These are phyloP conservation scores for Tricholomella constricta DNA, from an alignment of 768 basidiomycete genomes.

Conservation along the genomic window DNA sequence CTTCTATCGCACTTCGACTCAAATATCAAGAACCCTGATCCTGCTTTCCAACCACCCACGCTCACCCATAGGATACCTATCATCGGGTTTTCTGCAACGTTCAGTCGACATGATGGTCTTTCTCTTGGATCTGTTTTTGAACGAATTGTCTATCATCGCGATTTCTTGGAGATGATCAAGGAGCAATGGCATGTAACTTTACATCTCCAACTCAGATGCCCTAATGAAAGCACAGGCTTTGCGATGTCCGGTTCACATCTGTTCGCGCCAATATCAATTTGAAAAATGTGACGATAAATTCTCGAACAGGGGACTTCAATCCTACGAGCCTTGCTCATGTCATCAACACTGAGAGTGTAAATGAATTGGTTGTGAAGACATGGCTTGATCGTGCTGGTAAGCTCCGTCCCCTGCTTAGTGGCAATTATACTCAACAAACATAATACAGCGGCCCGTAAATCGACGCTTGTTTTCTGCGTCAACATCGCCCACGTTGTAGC, in stretches of 20 bases:
- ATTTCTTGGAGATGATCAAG: conserved; percentile 90
- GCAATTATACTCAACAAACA: background rate
- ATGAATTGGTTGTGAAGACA: conserved; percentile 73
- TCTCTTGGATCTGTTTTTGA: conserved; percentile 90
- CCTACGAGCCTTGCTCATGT: conserved; percentile 75
- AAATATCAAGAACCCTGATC: conserved; percentile 58
- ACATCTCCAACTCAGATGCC: conserved; percentile 18
- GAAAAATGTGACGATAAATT: conserved; percentile 63
- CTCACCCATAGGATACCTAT: conserved; percentile 67
- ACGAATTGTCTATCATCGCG: conserved; percentile 88
- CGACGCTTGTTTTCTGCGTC: conserved; percentile 92
- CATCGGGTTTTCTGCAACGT: conserved; percentile 94
- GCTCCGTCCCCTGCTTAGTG: conserved; percentile 19
- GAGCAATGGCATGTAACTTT: conserved; percentile 70
- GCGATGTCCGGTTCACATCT: conserved; percentile 82
- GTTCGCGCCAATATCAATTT: conserved; percentile 78
- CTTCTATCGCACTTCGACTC: conserved; percentile 84
- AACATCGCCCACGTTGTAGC: conserved; percentile 78
- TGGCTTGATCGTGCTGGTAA: conserved; percentile 87
- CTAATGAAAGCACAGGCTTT: conserved; percentile 56
- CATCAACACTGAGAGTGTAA: conserved; percentile 79
- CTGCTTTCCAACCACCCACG: conserved; percentile 34
- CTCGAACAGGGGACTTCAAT: conserved; percentile 78
- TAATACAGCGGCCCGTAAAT: conserved; percentile 60
- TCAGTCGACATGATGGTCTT: conserved; percentile 87